Evolutionary conservation across 495 filamentous ascomycete genomes (phyloP).

Genomic region (Chaetomium fimeti): DNA sequence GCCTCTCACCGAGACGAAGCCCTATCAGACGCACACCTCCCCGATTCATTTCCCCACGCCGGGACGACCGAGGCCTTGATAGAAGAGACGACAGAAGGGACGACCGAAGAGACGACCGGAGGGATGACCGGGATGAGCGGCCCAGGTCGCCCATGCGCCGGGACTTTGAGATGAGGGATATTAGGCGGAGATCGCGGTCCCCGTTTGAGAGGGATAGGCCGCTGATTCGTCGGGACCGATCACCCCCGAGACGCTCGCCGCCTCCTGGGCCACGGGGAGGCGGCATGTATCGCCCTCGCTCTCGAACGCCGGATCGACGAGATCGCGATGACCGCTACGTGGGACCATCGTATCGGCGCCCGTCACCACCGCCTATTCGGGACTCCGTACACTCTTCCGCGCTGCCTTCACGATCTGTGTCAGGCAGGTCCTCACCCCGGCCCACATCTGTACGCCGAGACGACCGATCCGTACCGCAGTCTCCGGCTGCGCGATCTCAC

Average conservation of each 20-base stretch:
- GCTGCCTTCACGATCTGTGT: constrained; percentile 45
- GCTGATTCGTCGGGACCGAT: constrained; percentile 37
- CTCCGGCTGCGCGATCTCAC: constrained; percentile 36
- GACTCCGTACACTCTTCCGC: constrained; percentile 46
- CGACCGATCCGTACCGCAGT: constrained; percentile 44
- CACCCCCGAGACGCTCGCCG: constrained; percentile 42
- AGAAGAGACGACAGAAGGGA: constrained; percentile 18
- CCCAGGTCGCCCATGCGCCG: constrained; percentile 31
- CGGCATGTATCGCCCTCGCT: constrained; percentile 44
- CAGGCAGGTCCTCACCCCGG: constrained; percentile 46
- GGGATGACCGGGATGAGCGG: constrained; percentile 21
- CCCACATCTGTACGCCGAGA: constrained; percentile 43
- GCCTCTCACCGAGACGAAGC: constrained; percentile 41
- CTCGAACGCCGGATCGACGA: constrained; percentile 46
- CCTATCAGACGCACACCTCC: constrained; percentile 35
- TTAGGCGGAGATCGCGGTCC: constrained; percentile 47
- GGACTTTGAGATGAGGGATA: constrained; percentile 32
- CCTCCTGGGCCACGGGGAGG: constrained; percentile 35
- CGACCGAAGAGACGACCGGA: constrained; percentile 16
- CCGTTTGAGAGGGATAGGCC: constrained; percentile 46
- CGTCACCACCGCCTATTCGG: constrained; percentile 42
- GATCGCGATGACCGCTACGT: constrained; percentile 46
- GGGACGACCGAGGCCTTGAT: constrained; percentile 33
- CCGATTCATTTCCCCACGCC: constrained; percentile 45
- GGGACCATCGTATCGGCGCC: constrained; percentile 39